Evolutionary conservation across 2,329 filamentous ascomycete species (phyloP).

Genomic region (Scedosporium aurantiacum): DNA sequence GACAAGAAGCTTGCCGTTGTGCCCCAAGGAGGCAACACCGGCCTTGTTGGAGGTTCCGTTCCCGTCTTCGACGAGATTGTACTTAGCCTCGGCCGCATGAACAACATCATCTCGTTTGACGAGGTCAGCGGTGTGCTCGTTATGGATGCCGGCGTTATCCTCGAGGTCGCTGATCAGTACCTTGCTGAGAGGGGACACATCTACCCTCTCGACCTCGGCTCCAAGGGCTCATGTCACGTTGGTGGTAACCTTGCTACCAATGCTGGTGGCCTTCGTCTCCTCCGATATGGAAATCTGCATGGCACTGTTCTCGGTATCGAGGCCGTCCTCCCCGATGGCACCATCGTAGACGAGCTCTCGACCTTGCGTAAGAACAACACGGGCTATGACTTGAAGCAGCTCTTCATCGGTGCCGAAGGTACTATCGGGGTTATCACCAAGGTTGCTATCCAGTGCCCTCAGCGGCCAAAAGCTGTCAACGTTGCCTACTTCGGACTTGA

Average conservation of each 20-base stretch:
- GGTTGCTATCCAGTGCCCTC: conserved; percentile 80
- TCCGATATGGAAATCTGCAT: conserved; percentile 90
- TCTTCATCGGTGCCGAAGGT: conserved; percentile 92
- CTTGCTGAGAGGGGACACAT: conserved; percentile 75
- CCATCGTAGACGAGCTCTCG: conserved; percentile 77
- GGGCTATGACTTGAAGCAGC: conserved; percentile 91
- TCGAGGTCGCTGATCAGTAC: conserved; percentile 80
- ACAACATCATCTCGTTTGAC: conserved; percentile 82
- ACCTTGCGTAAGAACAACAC: conserved; percentile 97
- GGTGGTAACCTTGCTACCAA: conserved; percentile 95
- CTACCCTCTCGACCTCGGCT: conserved; percentile 93
- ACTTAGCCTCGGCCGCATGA: conserved; percentile 83
- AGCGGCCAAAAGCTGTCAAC: conserved; percentile 77
- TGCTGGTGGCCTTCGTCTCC: conserved; percentile 77
- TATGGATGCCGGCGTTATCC: conserved; percentile 79
- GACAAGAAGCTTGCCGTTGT: conserved; percentile 85
- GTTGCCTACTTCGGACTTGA: conserved; percentile 90
- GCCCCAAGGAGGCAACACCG: conserved; percentile 94
- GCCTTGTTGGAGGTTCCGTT: conserved; percentile 87
- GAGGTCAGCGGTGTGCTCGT: conserved; percentile 85
- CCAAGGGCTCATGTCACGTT: conserved; percentile 93
- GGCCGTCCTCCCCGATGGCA: conserved; percentile 87
- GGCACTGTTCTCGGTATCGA: conserved; percentile 88
- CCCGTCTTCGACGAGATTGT: conserved; percentile 98
- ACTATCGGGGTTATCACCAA: conserved; percentile 91